Conservation (phyloP, 441 rosid genomes). For the Flueggea neowawraea region DNA sequence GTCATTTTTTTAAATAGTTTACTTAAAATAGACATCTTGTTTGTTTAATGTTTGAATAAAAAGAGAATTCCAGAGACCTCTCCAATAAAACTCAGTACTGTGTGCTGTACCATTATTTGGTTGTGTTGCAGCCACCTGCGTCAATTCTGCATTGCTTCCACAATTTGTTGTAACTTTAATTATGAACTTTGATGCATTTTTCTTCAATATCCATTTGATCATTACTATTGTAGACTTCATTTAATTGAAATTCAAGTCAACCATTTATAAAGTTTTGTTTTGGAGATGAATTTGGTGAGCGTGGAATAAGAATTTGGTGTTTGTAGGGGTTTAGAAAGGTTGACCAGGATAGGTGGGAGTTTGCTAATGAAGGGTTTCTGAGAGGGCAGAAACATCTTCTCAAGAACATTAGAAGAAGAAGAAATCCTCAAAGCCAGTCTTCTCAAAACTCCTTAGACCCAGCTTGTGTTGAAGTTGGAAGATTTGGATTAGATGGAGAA, state of each 20-base stretch:
- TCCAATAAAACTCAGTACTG: background rate
- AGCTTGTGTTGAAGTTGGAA: constrained; percentile 72
- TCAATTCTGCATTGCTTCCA: too few species aligned
- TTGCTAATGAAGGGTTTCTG: constrained; percentile 86
- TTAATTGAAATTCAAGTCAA: background rate
- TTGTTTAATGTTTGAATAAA: constrained; percentile 15
- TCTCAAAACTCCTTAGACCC: constrained; percentile 45
- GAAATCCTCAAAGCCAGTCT: constrained; percentile 24
- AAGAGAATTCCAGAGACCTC: constrained; percentile 8
- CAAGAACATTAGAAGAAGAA: constrained; percentile 71
- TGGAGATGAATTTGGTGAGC: constrained; percentile 9
- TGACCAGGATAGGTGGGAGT: constrained; percentile 94
- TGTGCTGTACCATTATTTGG: too few species aligned
- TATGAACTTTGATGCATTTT: too few species aligned
- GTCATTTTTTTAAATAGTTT: constrained; percentile 8
- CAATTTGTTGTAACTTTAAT: too few species aligned
- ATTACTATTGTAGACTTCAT: too few species aligned
- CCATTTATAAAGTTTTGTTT: background rate
- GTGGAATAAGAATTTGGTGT: constrained; percentile 16
- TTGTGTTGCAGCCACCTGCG: too few species aligned
- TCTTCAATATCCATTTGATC: too few species aligned
- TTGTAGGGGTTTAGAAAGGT: constrained; percentile 90
- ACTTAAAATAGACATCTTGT: constrained; percentile 15
- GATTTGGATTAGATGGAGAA: constrained; percentile 69
- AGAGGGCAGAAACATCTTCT: constrained; percentile 86